Conservation (phyloP, 768 basidiomycete species). For the Sporobolomyces pararoseus region DNA sequence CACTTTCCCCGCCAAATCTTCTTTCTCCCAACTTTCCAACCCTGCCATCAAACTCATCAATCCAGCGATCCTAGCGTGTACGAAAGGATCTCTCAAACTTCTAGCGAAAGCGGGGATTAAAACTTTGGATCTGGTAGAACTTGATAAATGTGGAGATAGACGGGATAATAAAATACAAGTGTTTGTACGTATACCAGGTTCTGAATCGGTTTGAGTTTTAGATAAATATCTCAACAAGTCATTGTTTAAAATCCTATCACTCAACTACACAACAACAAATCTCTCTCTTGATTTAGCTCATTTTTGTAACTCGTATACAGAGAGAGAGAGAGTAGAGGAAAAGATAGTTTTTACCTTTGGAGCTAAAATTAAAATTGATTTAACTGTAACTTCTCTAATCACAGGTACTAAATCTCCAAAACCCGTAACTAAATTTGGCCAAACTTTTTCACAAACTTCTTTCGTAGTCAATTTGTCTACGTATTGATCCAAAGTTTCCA, state of each 20-base stretch:
- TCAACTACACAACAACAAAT: conserved; percentile 58
- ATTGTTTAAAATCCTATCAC: conserved; percentile 88
- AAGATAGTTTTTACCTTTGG: conserved; percentile 68
- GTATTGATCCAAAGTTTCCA: conserved; percentile 79
- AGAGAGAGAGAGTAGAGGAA: neutral
- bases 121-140: conserved; percentile 91
- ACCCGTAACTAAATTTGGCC: conserved; percentile 91
- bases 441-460: conserved; percentile 78
- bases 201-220: conserved; percentile 84
- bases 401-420: conserved; percentile 91
- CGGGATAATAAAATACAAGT: conserved; percentile 94
- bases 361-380: conserved; percentile 75
- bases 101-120: conserved; percentile 90
- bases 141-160: conserved; percentile 74
- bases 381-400: conserved; percentile 89
- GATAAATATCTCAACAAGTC: conserved; percentile 89
- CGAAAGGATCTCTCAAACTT: conserved; percentile 82
- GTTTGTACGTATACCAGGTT: conserved; percentile 93
- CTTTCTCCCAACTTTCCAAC: conserved; percentile 77
- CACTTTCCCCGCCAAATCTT: conserved; percentile 84
- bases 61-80: conserved; percentile 88
- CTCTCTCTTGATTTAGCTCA: too few species aligned
- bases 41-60: conserved; percentile 95
- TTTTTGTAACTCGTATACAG: too few species aligned
- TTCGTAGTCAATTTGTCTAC: conserved; percentile 81